Evolutionary conservation across 2,329 filamentous ascomycete genomes (phyloP).

Genomic region (Akanthomyces dipterigenus): DNA sequence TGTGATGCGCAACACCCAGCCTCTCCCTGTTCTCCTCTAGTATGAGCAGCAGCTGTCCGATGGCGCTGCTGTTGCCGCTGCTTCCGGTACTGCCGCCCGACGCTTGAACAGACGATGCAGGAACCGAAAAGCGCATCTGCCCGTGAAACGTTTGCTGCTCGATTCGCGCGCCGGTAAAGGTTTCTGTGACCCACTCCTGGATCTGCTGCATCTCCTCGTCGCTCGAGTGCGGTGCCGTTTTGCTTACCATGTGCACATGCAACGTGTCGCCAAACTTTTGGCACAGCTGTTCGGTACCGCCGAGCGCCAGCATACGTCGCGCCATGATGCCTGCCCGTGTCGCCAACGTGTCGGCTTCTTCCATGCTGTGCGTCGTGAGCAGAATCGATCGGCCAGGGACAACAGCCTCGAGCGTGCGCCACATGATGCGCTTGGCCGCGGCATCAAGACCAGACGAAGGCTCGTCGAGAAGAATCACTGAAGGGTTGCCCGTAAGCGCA

Average conservation of each 20-base stretch:
- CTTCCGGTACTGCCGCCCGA: conserved; percentile 15
- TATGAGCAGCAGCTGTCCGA: conserved; percentile 60
- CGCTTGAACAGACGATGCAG: conserved; percentile 19
- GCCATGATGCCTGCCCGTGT: conserved; percentile 64
- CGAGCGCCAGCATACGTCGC: conserved; percentile 70
- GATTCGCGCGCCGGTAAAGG: conserved; percentile 55
- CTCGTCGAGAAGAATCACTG: conserved; percentile 68
- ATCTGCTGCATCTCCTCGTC: conserved; percentile 58
- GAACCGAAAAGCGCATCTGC: conserved; percentile 22
- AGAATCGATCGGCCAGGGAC: conserved; percentile 61
- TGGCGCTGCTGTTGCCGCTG: conserved; percentile 34
- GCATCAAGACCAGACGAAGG: conserved; percentile 69
- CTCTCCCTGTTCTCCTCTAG: conserved; percentile 61
- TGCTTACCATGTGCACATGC: conserved; percentile 69
- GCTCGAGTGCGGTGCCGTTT: conserved; percentile 61
- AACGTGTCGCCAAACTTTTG: conserved; percentile 65
- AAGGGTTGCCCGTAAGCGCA: conserved; percentile 68
- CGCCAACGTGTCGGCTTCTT: conserved; percentile 71
- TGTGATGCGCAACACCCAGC: conserved; percentile 73
- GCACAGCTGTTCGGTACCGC: conserved; percentile 61
- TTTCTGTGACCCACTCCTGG: conserved; percentile 52
- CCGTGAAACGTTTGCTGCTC: conserved; percentile 49
- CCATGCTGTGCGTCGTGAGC: conserved; percentile 74
- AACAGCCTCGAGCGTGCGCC: conserved; percentile 61
- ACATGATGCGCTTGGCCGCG: conserved; percentile 67